Evolutionary conservation across 192 early-diverging fungal genomes (phyloP).

Genomic region (Coemansia sp.): DNA sequence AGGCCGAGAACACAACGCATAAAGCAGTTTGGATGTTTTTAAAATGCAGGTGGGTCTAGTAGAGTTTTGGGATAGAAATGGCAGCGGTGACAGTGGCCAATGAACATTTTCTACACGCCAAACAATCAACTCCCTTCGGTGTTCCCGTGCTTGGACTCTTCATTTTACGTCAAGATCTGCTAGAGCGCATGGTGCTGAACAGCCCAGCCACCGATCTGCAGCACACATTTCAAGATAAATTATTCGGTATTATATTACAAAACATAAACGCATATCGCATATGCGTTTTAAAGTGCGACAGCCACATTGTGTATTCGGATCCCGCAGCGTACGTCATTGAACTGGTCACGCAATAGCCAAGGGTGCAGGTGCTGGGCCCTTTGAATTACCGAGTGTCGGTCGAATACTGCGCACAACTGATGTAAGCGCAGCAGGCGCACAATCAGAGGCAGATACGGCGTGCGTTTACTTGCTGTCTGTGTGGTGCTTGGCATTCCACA

Average conservation of each 20-base stretch:
- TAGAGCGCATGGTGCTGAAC: background rate
- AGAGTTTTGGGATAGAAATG: background rate
- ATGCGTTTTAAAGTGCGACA: background rate
- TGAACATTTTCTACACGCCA: background rate
- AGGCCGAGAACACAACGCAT: too few species aligned
- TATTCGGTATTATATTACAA: slow-evolving; percentile 1
- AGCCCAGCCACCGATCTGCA: background rate
- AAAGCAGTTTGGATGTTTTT: too few species aligned
- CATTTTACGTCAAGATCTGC: background rate
- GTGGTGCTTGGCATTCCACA: slow-evolving; percentile 47
- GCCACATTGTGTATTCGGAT: background rate
- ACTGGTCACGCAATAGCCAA: background rate
- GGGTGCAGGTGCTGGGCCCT: background rate
- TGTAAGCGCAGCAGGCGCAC: background rate
- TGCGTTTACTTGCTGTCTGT: background rate
- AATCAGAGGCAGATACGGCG: background rate
- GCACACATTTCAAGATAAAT: background rate
- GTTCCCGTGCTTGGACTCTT: too few species aligned
- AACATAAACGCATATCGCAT: background rate
- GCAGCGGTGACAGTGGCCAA: too few species aligned
- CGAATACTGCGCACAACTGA: background rate
- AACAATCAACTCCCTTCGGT: background rate
- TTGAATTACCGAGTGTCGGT: background rate
- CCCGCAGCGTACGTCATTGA: background rate
- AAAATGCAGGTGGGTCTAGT: background rate